A percentile compares a stretch with the other conserved stretches of the same genome.
phyloP scores from a whole-genome alignment of 768 basidiomycete species.

The Cantharellus cinnabarinus region DNA sequence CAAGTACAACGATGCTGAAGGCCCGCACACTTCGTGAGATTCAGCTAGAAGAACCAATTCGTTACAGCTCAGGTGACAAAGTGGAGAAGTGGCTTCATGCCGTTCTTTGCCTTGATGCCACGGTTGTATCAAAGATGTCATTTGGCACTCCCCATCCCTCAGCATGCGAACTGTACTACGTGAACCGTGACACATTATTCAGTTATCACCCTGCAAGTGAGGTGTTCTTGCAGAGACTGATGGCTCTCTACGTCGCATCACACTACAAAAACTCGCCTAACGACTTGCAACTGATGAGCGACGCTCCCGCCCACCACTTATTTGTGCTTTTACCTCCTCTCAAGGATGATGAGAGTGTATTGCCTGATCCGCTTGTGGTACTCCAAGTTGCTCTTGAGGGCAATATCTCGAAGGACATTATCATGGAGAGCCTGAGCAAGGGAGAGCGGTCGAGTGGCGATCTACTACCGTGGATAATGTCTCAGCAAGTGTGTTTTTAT shows the following conservation, averaged over 20 bases:
- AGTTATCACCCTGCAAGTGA: conserved; percentile 96
- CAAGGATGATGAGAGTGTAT: conserved; percentile 67
- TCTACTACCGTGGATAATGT: conserved; percentile 93
- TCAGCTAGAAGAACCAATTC: conserved; percentile 87
- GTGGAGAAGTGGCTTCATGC: conserved; percentile 89
- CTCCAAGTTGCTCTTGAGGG: conserved; percentile 93
- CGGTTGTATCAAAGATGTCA: conserved; percentile 29
- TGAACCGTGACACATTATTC: conserved; percentile 89
- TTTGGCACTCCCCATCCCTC: conserved; percentile 91
- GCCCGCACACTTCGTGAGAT: conserved; percentile 74
- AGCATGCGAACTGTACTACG: conserved; percentile 85
- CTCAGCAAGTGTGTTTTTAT: conserved; percentile 31
- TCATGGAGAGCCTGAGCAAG: conserved; percentile 67
- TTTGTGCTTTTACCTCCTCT: conserved; percentile 91
- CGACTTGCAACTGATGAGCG: conserved; percentile 90
- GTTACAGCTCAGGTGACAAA: conserved; percentile 69
- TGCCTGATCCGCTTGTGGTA: conserved; percentile 91
- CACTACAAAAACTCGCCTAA: conserved; percentile 99
- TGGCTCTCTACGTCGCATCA: conserved; percentile 90
- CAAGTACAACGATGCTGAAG: conserved; percentile 24
- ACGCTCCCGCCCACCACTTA: conserved; percentile 90
- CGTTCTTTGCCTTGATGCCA: conserved; percentile 79
- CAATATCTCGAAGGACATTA: conserved; percentile 63
- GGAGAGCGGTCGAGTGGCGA: conserved; percentile 82
- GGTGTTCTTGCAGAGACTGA: conserved; percentile 92